These are phyloP conservation scores for Dacryopinax primogenitus DNA, from an alignment of 768 basidiomycete species.

Conservation along the genomic window DNA sequence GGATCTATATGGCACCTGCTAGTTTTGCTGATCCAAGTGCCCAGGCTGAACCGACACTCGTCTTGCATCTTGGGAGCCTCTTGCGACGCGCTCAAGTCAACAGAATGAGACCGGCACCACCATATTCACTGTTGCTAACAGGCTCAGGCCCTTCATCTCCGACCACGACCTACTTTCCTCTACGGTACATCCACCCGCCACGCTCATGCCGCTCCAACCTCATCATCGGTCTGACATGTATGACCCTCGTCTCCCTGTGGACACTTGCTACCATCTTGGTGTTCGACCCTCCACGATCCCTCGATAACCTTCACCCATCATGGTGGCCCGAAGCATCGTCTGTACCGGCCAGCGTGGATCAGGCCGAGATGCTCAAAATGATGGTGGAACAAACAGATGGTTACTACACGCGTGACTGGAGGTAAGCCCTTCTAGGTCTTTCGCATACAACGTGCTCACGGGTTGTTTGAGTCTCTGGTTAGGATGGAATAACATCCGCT, in stretches of 20 bases:
- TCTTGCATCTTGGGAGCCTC: background rate
- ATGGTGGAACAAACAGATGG: constrained; percentile 31
- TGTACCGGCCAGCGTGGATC: constrained; percentile 16
- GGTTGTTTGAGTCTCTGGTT: constrained; percentile 26
- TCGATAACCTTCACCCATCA: background rate
- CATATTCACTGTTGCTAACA: background rate
- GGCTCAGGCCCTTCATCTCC: background rate
- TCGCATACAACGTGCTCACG: background rate
- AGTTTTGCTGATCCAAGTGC: too few relatives aligned
- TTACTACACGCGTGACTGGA: constrained; percentile 34
- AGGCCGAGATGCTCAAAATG: constrained; percentile 25
- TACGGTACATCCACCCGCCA: background rate
- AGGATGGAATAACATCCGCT: constrained; percentile 42
- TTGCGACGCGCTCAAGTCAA: background rate
- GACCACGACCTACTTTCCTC: background rate
- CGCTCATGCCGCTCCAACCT: background rate
- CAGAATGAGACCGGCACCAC: background rate
- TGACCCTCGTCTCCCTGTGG: background rate
- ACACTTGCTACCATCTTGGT: background rate
- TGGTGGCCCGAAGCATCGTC: background rate
- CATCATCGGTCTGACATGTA: background rate
- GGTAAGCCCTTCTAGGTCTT: background rate
- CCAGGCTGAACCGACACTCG: background rate
- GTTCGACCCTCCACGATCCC: background rate
- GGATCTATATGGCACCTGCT: too few relatives aligned